Percentiles rank a stretch among this genome's conserved stretches.
Evolutionary conservation across 2,329 filamentous ascomycete genomes (phyloP).

Genomic region (Amesomyces nigricolor): DNA sequence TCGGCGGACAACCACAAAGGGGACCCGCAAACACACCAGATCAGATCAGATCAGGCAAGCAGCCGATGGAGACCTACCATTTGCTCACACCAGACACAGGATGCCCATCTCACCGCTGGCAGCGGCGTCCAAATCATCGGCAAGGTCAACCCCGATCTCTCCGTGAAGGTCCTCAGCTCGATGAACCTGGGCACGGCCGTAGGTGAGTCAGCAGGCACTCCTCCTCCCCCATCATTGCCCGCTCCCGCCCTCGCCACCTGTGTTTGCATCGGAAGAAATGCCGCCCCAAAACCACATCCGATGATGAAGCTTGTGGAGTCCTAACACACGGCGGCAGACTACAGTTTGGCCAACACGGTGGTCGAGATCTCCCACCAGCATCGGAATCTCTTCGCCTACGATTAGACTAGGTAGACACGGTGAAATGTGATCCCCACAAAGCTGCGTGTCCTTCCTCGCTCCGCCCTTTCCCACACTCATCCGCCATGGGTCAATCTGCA

Average conservation of each 20-base stretch:
- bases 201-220: conserved; percentile 48
- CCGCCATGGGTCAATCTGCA: no score
- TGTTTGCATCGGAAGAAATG: not conserved
- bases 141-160: conserved; percentile 69
- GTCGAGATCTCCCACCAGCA: conserved; percentile 81
- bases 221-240: not conserved
- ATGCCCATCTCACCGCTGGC: conserved; percentile 62
- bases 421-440: conserved; percentile 5
- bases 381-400: conserved; percentile 70
- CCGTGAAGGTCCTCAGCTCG: conserved; percentile 63
- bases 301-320: not conserved
- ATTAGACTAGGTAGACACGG: conserved; percentile 30
- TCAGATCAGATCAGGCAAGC: no score
- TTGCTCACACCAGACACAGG: conserved; percentile 40
- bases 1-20: no score
- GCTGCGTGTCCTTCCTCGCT: not conserved
- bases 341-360: conserved; percentile 66
- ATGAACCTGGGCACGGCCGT: conserved; percentile 64
- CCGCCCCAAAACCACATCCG: no score
- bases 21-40: no score
- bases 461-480: no score
- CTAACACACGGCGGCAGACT: conserved; percentile 51
- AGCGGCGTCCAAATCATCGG: conserved; percentile 73
- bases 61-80: no score
- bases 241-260: no score